phyloP scores from a whole-genome alignment of 495 filamentous ascomycete genomes.

The Aspergillus coremiiformis region DNA sequence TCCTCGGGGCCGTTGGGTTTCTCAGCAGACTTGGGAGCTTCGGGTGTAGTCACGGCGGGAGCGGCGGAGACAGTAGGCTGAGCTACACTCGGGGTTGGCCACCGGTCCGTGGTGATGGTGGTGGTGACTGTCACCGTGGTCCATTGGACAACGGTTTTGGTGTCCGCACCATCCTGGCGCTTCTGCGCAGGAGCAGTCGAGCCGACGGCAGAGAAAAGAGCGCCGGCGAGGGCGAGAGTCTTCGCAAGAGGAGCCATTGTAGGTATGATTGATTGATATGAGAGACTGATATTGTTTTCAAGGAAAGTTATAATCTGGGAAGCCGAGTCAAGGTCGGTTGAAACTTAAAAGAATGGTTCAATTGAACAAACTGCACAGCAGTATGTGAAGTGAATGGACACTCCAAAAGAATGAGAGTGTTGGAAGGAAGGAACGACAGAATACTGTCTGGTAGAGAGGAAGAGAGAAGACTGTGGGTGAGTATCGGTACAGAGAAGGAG shows the following conservation, averaged over 20 bases:
- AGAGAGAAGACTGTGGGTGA: slow-evolving; percentile 12
- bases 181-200: slow-evolving; percentile 34
- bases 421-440: slow-evolving; percentile 17
- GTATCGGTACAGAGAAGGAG: slow-evolving; percentile 8
- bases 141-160: slow-evolving; percentile 23
- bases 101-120: slow-evolving; percentile 29
- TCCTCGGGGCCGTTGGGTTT: neutral
- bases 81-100: slow-evolving; percentile 7
- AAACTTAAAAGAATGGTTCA: slow-evolving; percentile 16
- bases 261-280: slow-evolving; percentile 1
- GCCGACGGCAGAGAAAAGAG: slow-evolving; percentile 31
- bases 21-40: neutral
- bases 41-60: slow-evolving; percentile 10
- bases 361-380: slow-evolving; percentile 34
- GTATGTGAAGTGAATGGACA: slow-evolving; percentile 16
- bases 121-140: slow-evolving; percentile 40
- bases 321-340: slow-evolving; percentile 7
- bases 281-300: slow-evolving; percentile 4
- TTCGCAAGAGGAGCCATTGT: slow-evolving; percentile 40
- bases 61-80: slow-evolving; percentile 8
- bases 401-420: slow-evolving; percentile 24
- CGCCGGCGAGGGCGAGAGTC: slow-evolving; percentile 35
- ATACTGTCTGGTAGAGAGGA: slow-evolving; percentile 11
- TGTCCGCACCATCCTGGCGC: slow-evolving; percentile 30
- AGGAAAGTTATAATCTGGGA: neutral